Conservation (phyloP, 371 early-diverging fungal genomes). For the Dentiscutata heterogama region DNA sequence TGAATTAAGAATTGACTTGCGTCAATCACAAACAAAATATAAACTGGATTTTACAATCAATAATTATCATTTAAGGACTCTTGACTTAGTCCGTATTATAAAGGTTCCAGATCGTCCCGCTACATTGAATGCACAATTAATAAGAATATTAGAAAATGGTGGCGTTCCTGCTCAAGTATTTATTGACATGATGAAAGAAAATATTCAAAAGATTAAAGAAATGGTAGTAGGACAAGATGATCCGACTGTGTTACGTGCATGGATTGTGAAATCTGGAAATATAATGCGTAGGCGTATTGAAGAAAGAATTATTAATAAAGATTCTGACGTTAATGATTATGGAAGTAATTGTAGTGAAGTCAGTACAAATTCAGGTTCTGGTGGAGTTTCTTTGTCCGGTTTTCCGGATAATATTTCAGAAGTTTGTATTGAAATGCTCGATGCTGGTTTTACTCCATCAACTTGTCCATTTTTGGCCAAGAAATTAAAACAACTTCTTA, state of each 20-base stretch:
- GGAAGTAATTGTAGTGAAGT: conserved; percentile 26
- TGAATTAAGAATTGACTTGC: conserved; percentile 56
- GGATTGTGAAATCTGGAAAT: conserved; percentile 1
- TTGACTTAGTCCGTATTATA: conserved; percentile 51
- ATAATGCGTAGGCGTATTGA: conserved; percentile 46
- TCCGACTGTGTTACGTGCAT: background rate
- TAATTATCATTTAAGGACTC: conserved; percentile 57
- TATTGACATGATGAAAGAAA: conserved; percentile 55
- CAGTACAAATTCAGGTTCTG: background rate
- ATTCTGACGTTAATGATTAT: background rate
- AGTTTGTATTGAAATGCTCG: conserved; percentile 54
- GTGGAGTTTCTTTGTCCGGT: conserved; percentile 48
- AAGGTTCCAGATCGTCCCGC: conserved; percentile 47
- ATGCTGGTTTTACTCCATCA: conserved; percentile 58
- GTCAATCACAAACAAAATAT: conserved; percentile 60
- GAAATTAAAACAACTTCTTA: conserved; percentile 54
- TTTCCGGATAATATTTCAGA: conserved; percentile 54
- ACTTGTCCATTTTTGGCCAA: conserved; percentile 57
- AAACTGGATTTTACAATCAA: conserved; percentile 52
- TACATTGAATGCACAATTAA: conserved; percentile 60
- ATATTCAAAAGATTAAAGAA: conserved; percentile 31
- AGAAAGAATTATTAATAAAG: background rate
- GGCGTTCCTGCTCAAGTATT: conserved; percentile 57
- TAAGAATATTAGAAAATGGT: conserved; percentile 57
- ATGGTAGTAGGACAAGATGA: conserved; percentile 15